Conservation (phyloP, 1,284 basidiomycete species). For the Boletus nobilissimus region DNA sequence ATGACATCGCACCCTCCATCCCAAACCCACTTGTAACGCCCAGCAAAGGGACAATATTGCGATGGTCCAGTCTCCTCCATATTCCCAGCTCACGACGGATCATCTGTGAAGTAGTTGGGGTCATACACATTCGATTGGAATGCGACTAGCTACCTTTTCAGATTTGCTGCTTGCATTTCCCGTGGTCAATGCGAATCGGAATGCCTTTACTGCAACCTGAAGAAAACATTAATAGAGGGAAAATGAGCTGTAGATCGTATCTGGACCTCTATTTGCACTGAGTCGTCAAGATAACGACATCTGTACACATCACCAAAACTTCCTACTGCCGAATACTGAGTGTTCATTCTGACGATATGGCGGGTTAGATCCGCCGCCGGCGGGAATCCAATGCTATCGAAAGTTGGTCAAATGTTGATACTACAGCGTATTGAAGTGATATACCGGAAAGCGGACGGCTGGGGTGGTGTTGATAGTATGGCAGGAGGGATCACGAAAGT, state of each 20-base stretch:
- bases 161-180: too few species aligned
- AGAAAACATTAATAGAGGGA: neutral
- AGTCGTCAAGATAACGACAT: neutral
- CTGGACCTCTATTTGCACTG: constrained; percentile 8
- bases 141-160: too few species aligned
- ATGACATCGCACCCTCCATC: constrained; percentile 13
- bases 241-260: neutral
- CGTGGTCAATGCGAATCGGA: constrained; percentile 3
- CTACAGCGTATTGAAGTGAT: neutral
- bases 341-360: neutral
- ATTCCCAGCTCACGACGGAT: constrained; percentile 25
- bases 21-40: constrained; percentile 33
- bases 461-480: neutral
- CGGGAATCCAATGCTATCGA: neutral
- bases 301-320: constrained; percentile 13
- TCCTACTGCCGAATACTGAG: neutral
- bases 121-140: too few species aligned
- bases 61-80: constrained; percentile 33
- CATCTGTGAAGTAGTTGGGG: too few species aligned
- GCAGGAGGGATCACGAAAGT: neutral
- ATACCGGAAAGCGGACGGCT: neutral
- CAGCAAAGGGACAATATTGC: constrained; percentile 35
- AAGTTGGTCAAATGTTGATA: neutral
- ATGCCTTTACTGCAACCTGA: constrained; percentile 34
- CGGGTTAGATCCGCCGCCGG: constrained; percentile 11